Evolutionary conservation across 768 basidiomycete species (phyloP), one percentile per base, ranked within the genome.

Genomic region (Boletus tomentosulus): DNA sequence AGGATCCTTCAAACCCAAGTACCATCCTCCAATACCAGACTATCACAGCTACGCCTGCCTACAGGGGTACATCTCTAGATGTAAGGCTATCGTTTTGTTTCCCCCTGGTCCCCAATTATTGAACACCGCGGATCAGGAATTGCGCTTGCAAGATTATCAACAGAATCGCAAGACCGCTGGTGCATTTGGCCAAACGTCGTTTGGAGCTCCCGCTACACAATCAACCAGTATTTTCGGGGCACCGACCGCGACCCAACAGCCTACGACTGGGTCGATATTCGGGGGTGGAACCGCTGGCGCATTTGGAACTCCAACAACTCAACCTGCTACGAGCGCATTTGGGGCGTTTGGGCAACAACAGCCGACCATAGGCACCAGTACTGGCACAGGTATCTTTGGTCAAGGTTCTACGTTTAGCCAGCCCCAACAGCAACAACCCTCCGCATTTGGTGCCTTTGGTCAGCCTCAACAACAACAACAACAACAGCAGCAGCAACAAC

Each of bases 11-110:
- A 9, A 78, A 72, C 53, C 59, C 73, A 16, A 74, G 48, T 47
- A 54, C 71, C 12, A 81, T 74, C 5, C 74, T 87, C 39, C 86
- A 89, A 56, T 96, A 87, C 68, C 92, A 95, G 69, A 80, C 85
- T 35, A 92, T 92, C 50, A 80, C 85, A 16, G 86, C 85, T 57
- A 90, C 87, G 78, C 87, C 87, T 15, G 78, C 79, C 16, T 96
- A 93, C 65, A 71, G 78, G 54, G 86, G 87, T 39, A 84, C 80
- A 56, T 94, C 91, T 22, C 80, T 89, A 57, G 92, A 86, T 77
- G 89, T 84, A 50, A 48, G 13, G 13, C 25, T 33, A 3, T 24
- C 33, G 6, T 69, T 62, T 55, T 34, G 5, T 24, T 48, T 33
- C 35, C 6, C 22, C 46, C 12, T 12, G 28, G 28, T 30, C 31